These are phyloP conservation scores for Blastocystis sp. DNA, from an alignment of 352 stramenopile genomes.

Conservation along the genomic window DNA sequence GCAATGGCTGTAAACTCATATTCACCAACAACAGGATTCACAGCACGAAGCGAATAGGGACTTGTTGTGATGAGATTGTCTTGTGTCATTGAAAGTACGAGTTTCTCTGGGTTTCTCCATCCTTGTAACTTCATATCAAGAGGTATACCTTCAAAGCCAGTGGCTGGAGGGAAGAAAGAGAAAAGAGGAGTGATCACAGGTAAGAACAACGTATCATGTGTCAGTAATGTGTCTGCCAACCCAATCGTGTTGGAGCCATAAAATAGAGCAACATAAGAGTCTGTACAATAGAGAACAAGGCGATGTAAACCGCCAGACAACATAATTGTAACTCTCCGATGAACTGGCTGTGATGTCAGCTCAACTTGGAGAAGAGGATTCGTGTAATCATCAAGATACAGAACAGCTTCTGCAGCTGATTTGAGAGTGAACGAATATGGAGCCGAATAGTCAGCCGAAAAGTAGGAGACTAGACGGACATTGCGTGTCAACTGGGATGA, in stretches of 20 bases:
- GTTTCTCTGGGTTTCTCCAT: not conserved
- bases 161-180: not conserved
- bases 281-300: not conserved
- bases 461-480: not conserved
- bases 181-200: not conserved
- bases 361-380: conserved; percentile 1
- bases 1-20: not conserved
- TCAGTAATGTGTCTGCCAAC: not conserved
- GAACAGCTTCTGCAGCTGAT: not conserved
- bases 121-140: not conserved
- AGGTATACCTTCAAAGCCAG: not conserved
- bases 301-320: not conserved
- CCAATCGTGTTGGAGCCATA: not conserved
- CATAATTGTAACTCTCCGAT: not conserved
- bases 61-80: not conserved
- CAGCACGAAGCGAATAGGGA: not conserved
- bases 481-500: not conserved
- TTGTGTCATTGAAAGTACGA: not conserved
- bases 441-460: not conserved
- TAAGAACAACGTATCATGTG: not conserved
- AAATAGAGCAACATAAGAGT: not conserved
- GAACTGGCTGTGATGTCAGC: not conserved
- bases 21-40: not conserved
- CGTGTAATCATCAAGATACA: not conserved
- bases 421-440: conserved; percentile 18